Base-by-base conservation (phyloP, 106 monocot species). In the Cymbidium sinense region DNA sequence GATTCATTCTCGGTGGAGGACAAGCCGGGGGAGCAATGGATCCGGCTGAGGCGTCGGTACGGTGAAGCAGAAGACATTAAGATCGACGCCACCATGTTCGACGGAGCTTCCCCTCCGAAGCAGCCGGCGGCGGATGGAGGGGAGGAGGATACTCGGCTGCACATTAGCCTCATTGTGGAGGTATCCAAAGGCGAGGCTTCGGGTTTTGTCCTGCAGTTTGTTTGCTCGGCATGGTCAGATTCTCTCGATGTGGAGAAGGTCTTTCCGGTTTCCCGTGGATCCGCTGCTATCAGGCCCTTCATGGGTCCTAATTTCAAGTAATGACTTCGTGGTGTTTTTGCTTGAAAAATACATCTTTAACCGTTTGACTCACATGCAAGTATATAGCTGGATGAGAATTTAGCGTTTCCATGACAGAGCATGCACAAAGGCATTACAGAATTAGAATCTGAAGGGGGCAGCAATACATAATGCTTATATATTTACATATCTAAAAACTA, bases 211-310 rank as follows among this genome's bases (percentile, higher is more conserved):
- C 76, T 93, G 19, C 89, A 90, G 73, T 91, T 93, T 77, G 44
- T 86, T 13, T 96, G 96, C 88, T 91, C 96, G 27, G 81, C 39
- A 79, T 94, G 90, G 91, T 85, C 87, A 0, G 96, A 91, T 33
- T 79, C 86, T 0, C 19, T 96, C 54, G 85, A 89, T 17, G 81
- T 94, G 17, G 80, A 90, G 77, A 94, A 93, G 82, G 89, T 91
- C 13, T 85, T 81, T 75, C 85, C 83, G 0, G 77, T 77, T 2
- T 73, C 70, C 18, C 79, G 82, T 33, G 77, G 77, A 5, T 28
- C 70, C 7, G 75, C 54, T 6, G 77, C 74, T 5, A 3, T 79
- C 36, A 70, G 76, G 64, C 86, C 74, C 20, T 89, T 87, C 81
- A 64, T 85, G 76, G 91, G 91, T 8, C 86, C 81, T 5, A 54